Conservation (phyloP, 805 yeast genomes). For the Candida chilensis region DNA sequence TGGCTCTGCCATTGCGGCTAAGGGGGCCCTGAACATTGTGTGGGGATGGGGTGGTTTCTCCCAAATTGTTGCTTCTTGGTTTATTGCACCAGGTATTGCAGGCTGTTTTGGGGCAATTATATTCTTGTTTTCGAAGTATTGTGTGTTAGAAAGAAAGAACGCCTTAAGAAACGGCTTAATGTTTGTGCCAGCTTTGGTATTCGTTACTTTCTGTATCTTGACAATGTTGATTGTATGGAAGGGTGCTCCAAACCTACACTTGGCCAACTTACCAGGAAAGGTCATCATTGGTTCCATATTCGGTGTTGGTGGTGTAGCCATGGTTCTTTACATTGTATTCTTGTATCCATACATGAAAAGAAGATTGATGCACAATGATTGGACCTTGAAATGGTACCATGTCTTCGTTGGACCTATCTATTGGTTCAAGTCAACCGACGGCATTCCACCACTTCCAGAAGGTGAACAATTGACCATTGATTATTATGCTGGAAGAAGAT, state of each 20-base stretch:
- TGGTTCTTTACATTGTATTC: conserved; percentile 39
- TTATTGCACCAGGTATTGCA: conserved; percentile 65
- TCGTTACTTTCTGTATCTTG: conserved; percentile 47
- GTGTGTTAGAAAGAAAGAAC: conserved; percentile 51
- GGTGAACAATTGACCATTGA: conserved; percentile 49
- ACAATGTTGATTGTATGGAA: conserved; percentile 78
- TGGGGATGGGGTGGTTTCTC: conserved; percentile 78
- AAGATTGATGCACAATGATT: conserved; percentile 50
- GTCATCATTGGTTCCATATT: conserved; percentile 51
- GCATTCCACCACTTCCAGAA: conserved; percentile 60
- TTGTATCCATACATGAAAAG: conserved; percentile 56
- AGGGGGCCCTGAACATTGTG: conserved; percentile 45
- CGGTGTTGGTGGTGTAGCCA: conserved; percentile 57
- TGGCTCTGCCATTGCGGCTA: conserved; percentile 69
- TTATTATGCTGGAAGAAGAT: conserved; percentile 56
- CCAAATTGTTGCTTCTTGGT: conserved; percentile 73
- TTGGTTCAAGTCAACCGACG: conserved; percentile 44
- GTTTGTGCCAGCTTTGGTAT: conserved; percentile 54
- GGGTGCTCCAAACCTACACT: conserved; percentile 62
- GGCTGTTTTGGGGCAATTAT: conserved; percentile 52
- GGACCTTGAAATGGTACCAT: conserved; percentile 56
- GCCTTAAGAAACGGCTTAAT: conserved; percentile 46
- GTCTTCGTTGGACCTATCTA: conserved; percentile 45
- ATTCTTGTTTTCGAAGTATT: conserved; percentile 50
- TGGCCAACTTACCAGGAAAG: conserved; percentile 41